Percentiles rank a stretch among this genome's conserved stretches.
phyloP scores from a whole-genome alignment of 2,329 filamentous ascomycete species.

The Fusarium sacchari region DNA sequence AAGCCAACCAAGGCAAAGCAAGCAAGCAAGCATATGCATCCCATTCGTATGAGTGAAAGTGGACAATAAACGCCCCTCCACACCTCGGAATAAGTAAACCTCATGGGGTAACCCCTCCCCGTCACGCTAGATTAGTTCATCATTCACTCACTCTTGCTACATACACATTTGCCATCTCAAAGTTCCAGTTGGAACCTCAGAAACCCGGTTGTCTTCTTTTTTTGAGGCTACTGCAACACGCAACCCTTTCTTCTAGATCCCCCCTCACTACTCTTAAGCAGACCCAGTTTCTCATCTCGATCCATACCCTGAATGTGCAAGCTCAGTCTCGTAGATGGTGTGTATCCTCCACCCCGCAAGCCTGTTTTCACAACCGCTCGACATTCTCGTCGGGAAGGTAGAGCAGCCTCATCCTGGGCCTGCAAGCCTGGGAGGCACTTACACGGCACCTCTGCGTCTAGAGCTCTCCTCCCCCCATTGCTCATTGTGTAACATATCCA shows the following conservation, averaged over 20 bases:
- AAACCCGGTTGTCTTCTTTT: constrained; percentile 2
- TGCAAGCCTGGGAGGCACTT: not conserved
- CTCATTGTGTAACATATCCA: constrained; percentile 15
- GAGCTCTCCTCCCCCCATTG: constrained; percentile 5
- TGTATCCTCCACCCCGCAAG: constrained; percentile 34
- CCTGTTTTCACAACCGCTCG: constrained; percentile 29
- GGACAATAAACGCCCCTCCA: constrained; percentile 14
- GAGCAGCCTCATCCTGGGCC: constrained; percentile 23
- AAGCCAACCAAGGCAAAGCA: constrained; percentile 9
- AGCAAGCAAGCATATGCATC: constrained; percentile 23
- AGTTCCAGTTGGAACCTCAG: not conserved
- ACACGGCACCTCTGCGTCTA: constrained; percentile 5
- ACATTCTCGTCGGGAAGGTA: constrained; percentile 1
- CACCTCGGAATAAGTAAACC: constrained; percentile 31
- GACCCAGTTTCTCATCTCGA: constrained; percentile 35
- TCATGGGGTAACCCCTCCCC: constrained; percentile 39
- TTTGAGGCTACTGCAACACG: constrained; percentile 5
- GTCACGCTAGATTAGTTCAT: constrained; percentile 30
- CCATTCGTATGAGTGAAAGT: constrained; percentile 17
- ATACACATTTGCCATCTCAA: not conserved
- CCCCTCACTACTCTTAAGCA: not conserved
- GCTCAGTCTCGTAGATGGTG: constrained; percentile 30
- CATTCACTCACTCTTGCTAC: constrained; percentile 1
- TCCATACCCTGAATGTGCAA: constrained; percentile 26
- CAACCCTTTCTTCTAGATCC: constrained; percentile 16